Evolutionary conservation across 176 grass and related monocot species (phyloP).

Genomic region (Themeda triandra): DNA sequence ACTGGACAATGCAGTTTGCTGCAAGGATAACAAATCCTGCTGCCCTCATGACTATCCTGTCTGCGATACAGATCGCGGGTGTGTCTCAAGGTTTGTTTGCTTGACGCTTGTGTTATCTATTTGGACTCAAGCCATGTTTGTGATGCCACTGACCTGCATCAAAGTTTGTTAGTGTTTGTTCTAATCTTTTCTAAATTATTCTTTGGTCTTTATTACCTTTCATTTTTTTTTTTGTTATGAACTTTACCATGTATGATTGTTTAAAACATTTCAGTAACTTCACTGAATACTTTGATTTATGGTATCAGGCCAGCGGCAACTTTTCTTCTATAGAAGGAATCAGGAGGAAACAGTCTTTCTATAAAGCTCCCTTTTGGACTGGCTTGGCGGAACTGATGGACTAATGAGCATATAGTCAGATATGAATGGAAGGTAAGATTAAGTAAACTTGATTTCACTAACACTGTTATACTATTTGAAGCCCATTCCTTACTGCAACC

Average conservation of each 20-base stretch:
- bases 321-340: slow-evolving; percentile 40
- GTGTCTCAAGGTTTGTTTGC: slow-evolving; percentile 54
- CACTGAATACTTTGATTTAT: background rate
- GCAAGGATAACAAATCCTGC: slow-evolving; percentile 68
- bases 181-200: background rate
- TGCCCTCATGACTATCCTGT: slow-evolving; percentile 78
- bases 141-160: background rate
- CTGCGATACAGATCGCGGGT: slow-evolving; percentile 46
- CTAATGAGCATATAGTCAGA: slow-evolving; percentile 7
- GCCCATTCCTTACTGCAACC: background rate
- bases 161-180: background rate
- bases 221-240: background rate
- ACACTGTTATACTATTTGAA: background rate
- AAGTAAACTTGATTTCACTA: background rate
- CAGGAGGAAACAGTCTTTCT: slow-evolving; percentile 43
- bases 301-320: slow-evolving; percentile 54
- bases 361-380: slow-evolving; percentile 47
- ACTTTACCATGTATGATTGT: background rate
- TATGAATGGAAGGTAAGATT: slow-evolving; percentile 14
- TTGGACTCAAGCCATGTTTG: background rate
- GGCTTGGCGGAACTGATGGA: slow-evolving; percentile 44
- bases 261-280: background rate
- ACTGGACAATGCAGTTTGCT: slow-evolving; percentile 77
- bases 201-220: background rate
- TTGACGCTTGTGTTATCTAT: background rate